Percentiles rank a stretch among this genome's conserved stretches.
These are phyloP conservation scores for Tylopilus intermedius DNA, from an alignment of 768 basidiomycete species.

Conservation along the genomic window DNA sequence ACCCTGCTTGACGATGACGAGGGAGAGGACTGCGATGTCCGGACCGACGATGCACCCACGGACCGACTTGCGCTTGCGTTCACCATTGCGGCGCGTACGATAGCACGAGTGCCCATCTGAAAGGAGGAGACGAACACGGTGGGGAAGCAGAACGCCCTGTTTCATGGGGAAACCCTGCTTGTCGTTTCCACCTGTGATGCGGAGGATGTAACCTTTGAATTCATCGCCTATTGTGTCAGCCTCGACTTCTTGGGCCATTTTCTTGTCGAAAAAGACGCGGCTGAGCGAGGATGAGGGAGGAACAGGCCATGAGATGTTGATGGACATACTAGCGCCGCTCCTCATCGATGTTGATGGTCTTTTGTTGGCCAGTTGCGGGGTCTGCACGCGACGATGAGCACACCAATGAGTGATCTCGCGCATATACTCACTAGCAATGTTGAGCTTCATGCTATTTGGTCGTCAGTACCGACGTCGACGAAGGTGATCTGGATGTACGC, in stretches of 20 bases:
- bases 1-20: constrained; percentile 96
- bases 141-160: constrained; percentile 92
- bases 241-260: constrained; percentile 91
- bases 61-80: constrained; percentile 98
- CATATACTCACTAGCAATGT: constrained; percentile 79
- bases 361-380: constrained; percentile 97
- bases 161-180: constrained; percentile 99
- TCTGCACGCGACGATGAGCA: constrained; percentile 42
- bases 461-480: constrained; percentile 1
- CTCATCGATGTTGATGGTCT: constrained; percentile 90
- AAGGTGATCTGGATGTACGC: background rate
- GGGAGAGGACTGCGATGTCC: constrained; percentile 91
- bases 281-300: constrained; percentile 36
- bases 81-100: constrained; percentile 85
- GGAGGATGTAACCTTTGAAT: constrained; percentile 94
- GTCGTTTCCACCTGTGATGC: constrained; percentile 98
- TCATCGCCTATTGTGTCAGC: constrained; percentile 90
- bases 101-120: constrained; percentile 97
- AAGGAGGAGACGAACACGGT: constrained; percentile 93
- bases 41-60: constrained; percentile 97
- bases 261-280: constrained; percentile 96
- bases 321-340: constrained; percentile 72
- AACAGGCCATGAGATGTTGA: background rate
- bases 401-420: background rate
- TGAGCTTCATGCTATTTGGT: constrained; percentile 81